Base-by-base conservation (phyloP, 768 basidiomycete genomes). In the Hortiboletus campestris region DNA sequence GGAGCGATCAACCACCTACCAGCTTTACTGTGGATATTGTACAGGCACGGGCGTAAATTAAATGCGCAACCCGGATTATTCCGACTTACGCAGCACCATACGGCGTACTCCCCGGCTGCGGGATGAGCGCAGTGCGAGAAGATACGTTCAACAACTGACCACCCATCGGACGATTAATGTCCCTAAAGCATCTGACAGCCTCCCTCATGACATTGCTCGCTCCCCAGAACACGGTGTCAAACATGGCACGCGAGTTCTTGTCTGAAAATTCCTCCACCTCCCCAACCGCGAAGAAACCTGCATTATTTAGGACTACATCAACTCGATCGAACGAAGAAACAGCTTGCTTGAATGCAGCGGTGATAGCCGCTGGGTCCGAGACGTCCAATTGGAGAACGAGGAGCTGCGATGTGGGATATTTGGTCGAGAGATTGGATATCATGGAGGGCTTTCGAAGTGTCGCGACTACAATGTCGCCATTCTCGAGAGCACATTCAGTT, bases 221-320 rank as follows among this genome's bases (percentile, higher is more conserved):
- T 31, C 72, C 70, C 72, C 71, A 73, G 49, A 67, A 67, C 48
- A 71, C 58, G 55, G 67, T 66, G 40, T 78, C 78, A 53, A 80
- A 78, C 63, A 72, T 53, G 29, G 58, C 61, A 91, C 94, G n/a
- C 79, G 91, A 41, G 73, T 91, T 52, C 80, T 91, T 51, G 88
- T 95, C 54, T 90, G 94, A 2, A 85, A 94, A 66, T 85, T 88
- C 16, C 75, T 96, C 32, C 88, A 94, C 73, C 88, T 95, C 78
- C 3, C 61, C 69, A 19, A 73, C 50, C 4, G 70, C 61, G 2
- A 49, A 67, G 53, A 64, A 71, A 46, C 62, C 68, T 48, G 79
- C 78, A 49, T 81, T 82, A 52, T 75, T 79, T 50, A 76, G 67
- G 13, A 80, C 79, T 38, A 80, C 72, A 51, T 80, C 80, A 11